phyloP scores from a whole-genome alignment of 306 rosid genomes.

The Mucuna pruriens region DNA sequence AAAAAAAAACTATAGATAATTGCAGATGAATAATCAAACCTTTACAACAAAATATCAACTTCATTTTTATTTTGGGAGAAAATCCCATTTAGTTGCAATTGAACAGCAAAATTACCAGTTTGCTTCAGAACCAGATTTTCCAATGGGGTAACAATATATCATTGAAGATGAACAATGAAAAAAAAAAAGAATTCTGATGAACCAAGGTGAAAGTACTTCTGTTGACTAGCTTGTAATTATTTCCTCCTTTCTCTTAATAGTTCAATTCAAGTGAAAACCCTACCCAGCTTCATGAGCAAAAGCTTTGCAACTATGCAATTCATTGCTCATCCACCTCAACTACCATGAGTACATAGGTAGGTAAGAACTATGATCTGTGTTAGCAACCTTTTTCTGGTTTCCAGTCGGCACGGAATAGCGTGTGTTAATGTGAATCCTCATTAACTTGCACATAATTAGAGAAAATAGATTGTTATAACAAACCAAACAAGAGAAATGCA shows the following conservation, averaged over 20 bases:
- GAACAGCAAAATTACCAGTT: not conserved
- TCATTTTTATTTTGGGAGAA: not conserved
- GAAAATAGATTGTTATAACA: not conserved
- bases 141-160: not conserved
- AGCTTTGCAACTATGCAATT: constrained; percentile 12
- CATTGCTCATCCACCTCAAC: constrained; percentile 19
- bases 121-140: not conserved
- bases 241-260: not conserved
- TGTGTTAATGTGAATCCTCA: not conserved
- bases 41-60: not conserved
- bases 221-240: not conserved
- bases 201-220: not conserved
- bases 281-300: not conserved
- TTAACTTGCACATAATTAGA: constrained; percentile 2
- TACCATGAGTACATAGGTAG: not conserved
- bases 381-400: not conserved
- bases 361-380: constrained; percentile 25
- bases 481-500: constrained; percentile 12
- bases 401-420: not conserved
- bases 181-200: not conserved
- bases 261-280: constrained; percentile 11
- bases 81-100: not conserved
- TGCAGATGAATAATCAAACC: not conserved
- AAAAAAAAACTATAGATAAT: not conserved
- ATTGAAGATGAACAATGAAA: not conserved